These are phyloP conservation scores for Verticillium tricorpus DNA, from an alignment of 2,329 filamentous ascomycete species.

Conservation along the genomic window DNA sequence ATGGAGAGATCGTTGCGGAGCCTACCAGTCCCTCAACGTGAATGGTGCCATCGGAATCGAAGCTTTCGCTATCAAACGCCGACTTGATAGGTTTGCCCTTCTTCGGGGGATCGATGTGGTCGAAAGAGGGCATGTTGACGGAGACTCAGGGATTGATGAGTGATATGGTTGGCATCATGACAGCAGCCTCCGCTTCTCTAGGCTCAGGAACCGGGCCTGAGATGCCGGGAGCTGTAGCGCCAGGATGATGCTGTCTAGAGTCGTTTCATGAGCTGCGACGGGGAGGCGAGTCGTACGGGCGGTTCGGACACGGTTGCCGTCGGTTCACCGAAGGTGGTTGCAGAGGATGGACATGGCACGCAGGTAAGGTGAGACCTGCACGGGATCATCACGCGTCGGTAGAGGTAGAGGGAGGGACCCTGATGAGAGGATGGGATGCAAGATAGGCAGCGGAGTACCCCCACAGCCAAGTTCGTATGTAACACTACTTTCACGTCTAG, in stretches of 20 bases:
- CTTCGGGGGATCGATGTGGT: slow-evolving; percentile 42
- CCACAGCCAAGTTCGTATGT: neutral
- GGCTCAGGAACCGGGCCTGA: neutral
- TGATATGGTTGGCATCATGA: neutral
- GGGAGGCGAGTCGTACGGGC: neutral
- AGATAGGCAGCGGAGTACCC: neutral
- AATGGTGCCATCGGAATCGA: slow-evolving; percentile 79
- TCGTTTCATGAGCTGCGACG: neutral
- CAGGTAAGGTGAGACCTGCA: neutral
- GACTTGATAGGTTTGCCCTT: slow-evolving; percentile 59
- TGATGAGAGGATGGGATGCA: neutral
- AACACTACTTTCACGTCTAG: neutral
- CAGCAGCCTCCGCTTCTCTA: neutral
- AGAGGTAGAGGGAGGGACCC: neutral
- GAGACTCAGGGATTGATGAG: neutral
- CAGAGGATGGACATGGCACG: neutral
- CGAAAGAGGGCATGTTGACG: slow-evolving; percentile 44
- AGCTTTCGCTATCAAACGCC: slow-evolving; percentile 81
- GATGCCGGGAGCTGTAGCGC: neutral
- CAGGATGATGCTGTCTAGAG: neutral
- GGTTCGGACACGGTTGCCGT: neutral
- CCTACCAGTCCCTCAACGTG: slow-evolving; percentile 78
- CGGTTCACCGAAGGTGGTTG: neutral
- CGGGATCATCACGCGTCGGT: neutral
- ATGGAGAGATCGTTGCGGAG: slow-evolving; percentile 89